Evolutionary conservation across 352 stramenopile genomes (phyloP).

Genomic region (Blastocystis sp.): DNA sequence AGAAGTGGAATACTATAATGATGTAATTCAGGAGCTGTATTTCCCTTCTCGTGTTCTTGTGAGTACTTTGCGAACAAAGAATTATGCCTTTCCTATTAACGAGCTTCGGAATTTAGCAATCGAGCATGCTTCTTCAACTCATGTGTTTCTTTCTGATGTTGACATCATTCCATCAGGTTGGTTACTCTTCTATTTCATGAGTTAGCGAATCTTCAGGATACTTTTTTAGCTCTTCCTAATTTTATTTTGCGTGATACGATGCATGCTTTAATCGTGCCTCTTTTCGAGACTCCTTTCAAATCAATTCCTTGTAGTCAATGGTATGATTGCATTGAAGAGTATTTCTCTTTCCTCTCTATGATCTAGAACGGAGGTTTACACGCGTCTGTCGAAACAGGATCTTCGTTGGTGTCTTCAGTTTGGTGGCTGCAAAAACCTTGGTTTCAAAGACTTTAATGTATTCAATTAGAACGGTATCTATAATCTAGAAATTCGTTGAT

Average conservation of each 20-base stretch:
- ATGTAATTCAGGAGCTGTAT: neutral
- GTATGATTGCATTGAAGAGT: neutral
- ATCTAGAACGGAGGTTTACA: neutral
- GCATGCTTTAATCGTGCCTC: slow-evolving; percentile 18
- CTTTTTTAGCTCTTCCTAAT: neutral
- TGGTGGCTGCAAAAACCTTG: neutral
- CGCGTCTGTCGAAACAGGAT: neutral
- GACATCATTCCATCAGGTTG: slow-evolving; percentile 57
- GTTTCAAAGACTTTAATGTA: neutral
- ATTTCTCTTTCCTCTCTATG: neutral
- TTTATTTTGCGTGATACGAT: neutral
- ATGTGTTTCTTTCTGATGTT: neutral
- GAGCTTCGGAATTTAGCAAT: slow-evolving; percentile 44
- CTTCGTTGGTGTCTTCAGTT: slow-evolving; percentile 14
- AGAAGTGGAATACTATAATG: neutral
- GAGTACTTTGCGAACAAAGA: neutral
- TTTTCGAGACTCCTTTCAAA: neutral
- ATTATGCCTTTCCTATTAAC: slow-evolving; percentile 12
- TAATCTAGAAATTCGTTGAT: neutral
- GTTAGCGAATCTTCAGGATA: neutral
- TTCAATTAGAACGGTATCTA: neutral
- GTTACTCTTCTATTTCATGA: neutral
- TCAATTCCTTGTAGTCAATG: neutral
- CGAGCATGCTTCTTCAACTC: neutral
- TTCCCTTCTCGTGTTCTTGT: slow-evolving; percentile 39